A percentile compares a stretch with the other conserved stretches of the same genome.
Conservation (phyloP, 495 filamentous ascomycete genomes). For the Amniculicola lignicola region DNA sequence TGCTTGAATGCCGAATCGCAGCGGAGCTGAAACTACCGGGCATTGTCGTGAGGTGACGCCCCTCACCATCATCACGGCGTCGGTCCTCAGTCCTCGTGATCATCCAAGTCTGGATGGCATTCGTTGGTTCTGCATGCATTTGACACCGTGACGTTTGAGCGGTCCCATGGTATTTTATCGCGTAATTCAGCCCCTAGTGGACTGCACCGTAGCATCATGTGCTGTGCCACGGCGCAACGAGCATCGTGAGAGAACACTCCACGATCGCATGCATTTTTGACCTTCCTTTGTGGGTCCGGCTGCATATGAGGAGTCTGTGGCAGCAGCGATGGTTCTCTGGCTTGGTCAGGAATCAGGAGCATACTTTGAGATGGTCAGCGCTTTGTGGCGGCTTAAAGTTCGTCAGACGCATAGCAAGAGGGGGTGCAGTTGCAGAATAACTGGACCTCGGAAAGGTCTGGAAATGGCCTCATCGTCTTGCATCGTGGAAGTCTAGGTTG, state of each 20-base stretch:
- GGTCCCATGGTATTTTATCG: slow-evolving; percentile 15
- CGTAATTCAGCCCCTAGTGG: slow-evolving; percentile 10
- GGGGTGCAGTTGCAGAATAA: slow-evolving; percentile 3
- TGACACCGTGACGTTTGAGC: slow-evolving; percentile 17
- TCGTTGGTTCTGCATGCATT: neutral
- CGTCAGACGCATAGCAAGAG: neutral
- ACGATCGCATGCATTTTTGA: neutral
- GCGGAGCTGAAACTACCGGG: neutral
- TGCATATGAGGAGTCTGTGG: neutral
- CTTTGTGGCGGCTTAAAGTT: slow-evolving; percentile 14
- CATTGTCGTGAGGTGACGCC: neutral
- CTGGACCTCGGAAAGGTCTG: slow-evolving; percentile 9
- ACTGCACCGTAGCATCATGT: slow-evolving; percentile 13
- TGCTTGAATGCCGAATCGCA: neutral
- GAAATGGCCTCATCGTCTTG: neutral
- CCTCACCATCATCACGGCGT: slow-evolving; percentile 11
- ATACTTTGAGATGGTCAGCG: neutral
- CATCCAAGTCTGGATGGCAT: neutral
- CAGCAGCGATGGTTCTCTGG: neutral
- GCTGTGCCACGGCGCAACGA: neutral
- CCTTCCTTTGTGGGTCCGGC: neutral
- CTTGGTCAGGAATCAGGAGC: neutral
- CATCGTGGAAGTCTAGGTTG: neutral
- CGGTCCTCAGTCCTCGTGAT: slow-evolving; percentile 15
- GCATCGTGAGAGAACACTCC: slow-evolving; percentile 2